Base-by-base conservation (phyloP, 495 filamentous ascomycete species). In the Aspergillus leporis region DNA sequence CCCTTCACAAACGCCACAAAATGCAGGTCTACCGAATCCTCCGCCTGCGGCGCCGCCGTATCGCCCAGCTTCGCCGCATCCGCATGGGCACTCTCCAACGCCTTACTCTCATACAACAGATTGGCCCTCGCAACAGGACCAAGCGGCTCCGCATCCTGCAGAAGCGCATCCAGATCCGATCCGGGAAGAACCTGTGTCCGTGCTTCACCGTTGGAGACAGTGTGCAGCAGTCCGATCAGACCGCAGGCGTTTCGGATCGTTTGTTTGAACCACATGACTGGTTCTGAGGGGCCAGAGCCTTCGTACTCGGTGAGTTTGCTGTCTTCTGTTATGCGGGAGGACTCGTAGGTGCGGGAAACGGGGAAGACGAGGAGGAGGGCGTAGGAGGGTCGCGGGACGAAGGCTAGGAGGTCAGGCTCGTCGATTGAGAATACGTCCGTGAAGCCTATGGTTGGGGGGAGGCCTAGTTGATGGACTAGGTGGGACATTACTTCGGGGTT, bases 211-310 rank as follows among this genome's bases (percentile, higher is more conserved):
- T 94, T 94, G 16, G 75, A 66, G 5, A 89, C 78, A 55, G 86
- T 84, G 74, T 96, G 92, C 22, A 96, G 73, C 3, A 96, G 74
- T 0, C 87, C 92, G 72, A 94, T 92, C 49, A 91, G 81, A 1
- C 92, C 93, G 74, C 93, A 97, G 3, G 91, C 88, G 70, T 96
- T 85, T 50, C 85, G 80, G 69, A 97, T 97, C 0, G 91, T 96
- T 64, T 97, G 92, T 66, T 89, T 88, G 77, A 91, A 96, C 92
- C 92, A 96, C 51, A 92, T 81, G 3, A 90, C 86, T 0, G 87
- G 87, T 55, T 87, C 85, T 0, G 58, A 6, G 51, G 80, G 70
- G 0, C 84, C 84, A 19, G 60, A 68, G 55, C 81, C 81, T 0
- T 66, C 67, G 70, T 87, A 86, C 40, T 80, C 78, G 14, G 73